Evolutionary conservation across 805 yeast genomes (phyloP).

Genomic region (Torulaspora delbrueckii): DNA sequence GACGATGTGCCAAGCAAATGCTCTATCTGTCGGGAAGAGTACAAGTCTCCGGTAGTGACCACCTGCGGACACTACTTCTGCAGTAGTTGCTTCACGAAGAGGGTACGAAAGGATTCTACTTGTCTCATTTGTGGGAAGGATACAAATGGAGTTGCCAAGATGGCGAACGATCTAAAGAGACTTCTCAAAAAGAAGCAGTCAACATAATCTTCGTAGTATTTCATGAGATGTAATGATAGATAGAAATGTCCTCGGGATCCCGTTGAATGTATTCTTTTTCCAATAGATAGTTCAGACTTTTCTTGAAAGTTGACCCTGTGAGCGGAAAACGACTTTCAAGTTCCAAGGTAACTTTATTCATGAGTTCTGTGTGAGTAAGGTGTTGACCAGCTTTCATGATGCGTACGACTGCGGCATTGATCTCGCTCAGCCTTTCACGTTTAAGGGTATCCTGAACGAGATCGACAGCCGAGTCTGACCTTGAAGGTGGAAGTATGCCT

Average conservation of each 20-base stretch:
- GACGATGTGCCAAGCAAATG: constrained; percentile 54
- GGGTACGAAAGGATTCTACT: constrained; percentile 39
- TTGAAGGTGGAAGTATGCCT: constrained; percentile 3
- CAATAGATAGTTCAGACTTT: constrained; percentile 65
- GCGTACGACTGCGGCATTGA: constrained; percentile 84
- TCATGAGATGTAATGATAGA: constrained; percentile 38
- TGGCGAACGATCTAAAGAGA: constrained; percentile 42
- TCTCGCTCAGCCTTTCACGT: constrained; percentile 59
- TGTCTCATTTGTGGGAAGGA: constrained; percentile 58
- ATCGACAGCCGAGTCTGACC: constrained; percentile 15
- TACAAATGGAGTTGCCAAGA: constrained; percentile 55
- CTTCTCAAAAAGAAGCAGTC: constrained; percentile 15
- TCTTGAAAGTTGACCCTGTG: constrained; percentile 59
- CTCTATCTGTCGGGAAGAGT: constrained; percentile 53
- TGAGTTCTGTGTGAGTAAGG: constrained; percentile 56
- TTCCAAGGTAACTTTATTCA: constrained; percentile 60
- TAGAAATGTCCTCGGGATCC: constrained; percentile 52
- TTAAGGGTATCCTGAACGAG: constrained; percentile 53
- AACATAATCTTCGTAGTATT: neutral
- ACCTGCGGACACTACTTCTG: constrained; percentile 63
- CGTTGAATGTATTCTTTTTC: constrained; percentile 79
- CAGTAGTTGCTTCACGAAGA: constrained; percentile 50
- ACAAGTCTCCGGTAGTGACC: constrained; percentile 53
- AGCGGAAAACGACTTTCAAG: constrained; percentile 64
- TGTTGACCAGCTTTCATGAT: constrained; percentile 74